phyloP scores from a whole-genome alignment of 164 flowering plant genomes.

The Warburgia ugandensis region DNA sequence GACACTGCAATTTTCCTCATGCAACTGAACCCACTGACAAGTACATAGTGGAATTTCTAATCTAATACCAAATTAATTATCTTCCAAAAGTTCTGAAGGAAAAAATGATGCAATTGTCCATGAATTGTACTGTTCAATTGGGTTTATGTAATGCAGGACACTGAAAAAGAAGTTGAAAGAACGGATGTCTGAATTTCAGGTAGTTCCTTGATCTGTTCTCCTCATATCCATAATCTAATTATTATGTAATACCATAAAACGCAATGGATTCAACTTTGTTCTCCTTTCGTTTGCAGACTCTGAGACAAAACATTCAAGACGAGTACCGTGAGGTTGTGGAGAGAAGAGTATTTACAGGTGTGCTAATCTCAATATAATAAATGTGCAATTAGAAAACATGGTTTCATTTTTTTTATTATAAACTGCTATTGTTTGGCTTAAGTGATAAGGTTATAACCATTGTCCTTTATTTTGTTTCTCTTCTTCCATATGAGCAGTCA shows the following conservation, averaged over 20 bases:
- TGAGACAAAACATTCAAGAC: slow-evolving; percentile 64
- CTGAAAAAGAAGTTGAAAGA: slow-evolving; percentile 63
- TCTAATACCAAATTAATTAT: no score
- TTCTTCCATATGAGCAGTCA: slow-evolving; percentile 39
- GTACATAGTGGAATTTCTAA: no score
- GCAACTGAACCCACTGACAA: no score
- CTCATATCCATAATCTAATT: not conserved
- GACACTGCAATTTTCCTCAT: no score
- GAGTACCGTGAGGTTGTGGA: slow-evolving; percentile 86
- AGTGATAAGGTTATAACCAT: not conserved
- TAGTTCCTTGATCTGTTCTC: slow-evolving; percentile 4
- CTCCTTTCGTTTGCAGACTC: slow-evolving; percentile 56
- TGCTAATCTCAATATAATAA: no score
- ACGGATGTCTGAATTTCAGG: slow-evolving; percentile 78
- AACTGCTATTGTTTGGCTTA: not conserved
- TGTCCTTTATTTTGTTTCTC: slow-evolving; percentile 1
- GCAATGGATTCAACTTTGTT: no score
- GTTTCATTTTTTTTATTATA: not conserved
- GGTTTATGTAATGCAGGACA: slow-evolving; percentile 46
- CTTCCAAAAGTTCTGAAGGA: no score
- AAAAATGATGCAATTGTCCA: no score
- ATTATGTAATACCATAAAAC: slow-evolving; percentile 8
- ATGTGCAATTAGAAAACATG: not conserved
- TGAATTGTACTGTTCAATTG: not conserved
- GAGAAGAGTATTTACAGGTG: slow-evolving; percentile 81